Evolutionary conservation across 768 basidiomycete species (phyloP).

Genomic region (Lactarius pseudohatsudake): DNA sequence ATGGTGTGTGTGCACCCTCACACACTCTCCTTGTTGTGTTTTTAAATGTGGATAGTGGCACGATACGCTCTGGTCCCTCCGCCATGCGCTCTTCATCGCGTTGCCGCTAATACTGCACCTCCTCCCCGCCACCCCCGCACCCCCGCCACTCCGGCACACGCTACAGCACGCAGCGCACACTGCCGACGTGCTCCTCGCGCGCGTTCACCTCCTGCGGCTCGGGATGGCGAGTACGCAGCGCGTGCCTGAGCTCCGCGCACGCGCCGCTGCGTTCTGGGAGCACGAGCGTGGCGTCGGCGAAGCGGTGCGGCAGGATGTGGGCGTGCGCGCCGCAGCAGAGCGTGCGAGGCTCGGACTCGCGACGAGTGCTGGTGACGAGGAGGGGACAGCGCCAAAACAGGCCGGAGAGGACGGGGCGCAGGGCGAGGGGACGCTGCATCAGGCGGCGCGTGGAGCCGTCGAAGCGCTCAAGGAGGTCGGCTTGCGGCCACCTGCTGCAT

Average conservation of each 20-base stretch:
- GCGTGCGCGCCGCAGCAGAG: slow-evolving; percentile 24
- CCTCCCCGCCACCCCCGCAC: slow-evolving; percentile 9
- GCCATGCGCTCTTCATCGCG: slow-evolving; percentile 27
- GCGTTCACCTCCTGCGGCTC: slow-evolving; percentile 17
- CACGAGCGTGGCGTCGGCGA: slow-evolving; percentile 16
- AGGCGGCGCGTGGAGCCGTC: slow-evolving; percentile 6
- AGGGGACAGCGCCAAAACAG: background rate
- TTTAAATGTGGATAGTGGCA: slow-evolving; percentile 25
- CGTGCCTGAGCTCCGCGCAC: slow-evolving; percentile 19
- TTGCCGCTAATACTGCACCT: slow-evolving; percentile 23
- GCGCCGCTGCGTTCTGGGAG: slow-evolving; percentile 18
- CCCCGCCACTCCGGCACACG: background rate
- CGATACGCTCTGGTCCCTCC: slow-evolving; percentile 24
- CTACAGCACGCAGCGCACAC: slow-evolving; percentile 1
- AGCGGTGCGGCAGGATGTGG: slow-evolving; percentile 18
- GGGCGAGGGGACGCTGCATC: slow-evolving; percentile 14
- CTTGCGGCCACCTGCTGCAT: background rate
- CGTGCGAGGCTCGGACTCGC: slow-evolving; percentile 10
- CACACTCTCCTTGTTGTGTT: too few species aligned
- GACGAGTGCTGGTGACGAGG: background rate
- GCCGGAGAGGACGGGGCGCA: background rate
- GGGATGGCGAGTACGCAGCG: slow-evolving; percentile 13
- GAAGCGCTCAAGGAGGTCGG: slow-evolving; percentile 10
- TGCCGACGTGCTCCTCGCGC: slow-evolving; percentile 19
- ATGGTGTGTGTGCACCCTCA: slow-evolving; percentile 22